Evolutionary conservation across 108 stramenopile genomes (phyloP).

Genomic region (Thalassiosira profunda): DNA sequence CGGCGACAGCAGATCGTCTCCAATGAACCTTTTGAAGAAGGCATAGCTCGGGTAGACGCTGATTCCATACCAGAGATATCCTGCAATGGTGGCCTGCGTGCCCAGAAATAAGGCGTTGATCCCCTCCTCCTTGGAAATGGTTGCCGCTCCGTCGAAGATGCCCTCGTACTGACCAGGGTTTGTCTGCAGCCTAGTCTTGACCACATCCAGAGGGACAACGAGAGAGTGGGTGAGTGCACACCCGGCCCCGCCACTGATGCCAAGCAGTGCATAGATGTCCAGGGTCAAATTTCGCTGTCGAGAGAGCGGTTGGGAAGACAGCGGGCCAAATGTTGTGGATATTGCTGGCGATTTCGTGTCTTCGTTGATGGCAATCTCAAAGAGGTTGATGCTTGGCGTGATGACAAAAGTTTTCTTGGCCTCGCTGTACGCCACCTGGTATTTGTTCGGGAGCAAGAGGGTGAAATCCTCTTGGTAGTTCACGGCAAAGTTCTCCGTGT

Average conservation of each 20-base stretch:
- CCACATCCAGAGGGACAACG: constrained; percentile 90
- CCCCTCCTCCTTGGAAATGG: constrained; percentile 82
- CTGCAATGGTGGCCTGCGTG: constrained; percentile 89
- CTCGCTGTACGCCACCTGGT: constrained; percentile 12
- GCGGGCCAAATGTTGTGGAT: constrained; percentile 70
- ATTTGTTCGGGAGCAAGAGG: constrained; percentile 47
- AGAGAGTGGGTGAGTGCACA: constrained; percentile 91
- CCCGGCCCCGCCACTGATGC: constrained; percentile 86
- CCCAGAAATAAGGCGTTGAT: constrained; percentile 73
- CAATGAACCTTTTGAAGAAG: constrained; percentile 87
- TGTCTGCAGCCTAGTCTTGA: constrained; percentile 83
- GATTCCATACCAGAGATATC: constrained; percentile 95
- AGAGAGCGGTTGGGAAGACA: constrained; percentile 55
- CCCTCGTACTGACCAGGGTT: constrained; percentile 61
- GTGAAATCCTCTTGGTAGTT: constrained; percentile 42
- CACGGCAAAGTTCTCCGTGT: constrained; percentile 16
- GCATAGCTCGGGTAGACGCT: constrained; percentile 94
- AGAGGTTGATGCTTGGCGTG: constrained; percentile 48
- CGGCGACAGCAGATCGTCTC: constrained; percentile 43
- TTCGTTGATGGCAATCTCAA: constrained; percentile 58
- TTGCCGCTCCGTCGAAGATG: constrained; percentile 50
- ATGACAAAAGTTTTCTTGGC: constrained; percentile 39
- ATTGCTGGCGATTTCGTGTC: constrained; percentile 55
- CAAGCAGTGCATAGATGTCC: constrained; percentile 75
- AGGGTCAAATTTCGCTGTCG: constrained; percentile 47